Base-by-base conservation (phyloP, 1,284 basidiomycete species). In the Ganoderma leucocontextum region DNA sequence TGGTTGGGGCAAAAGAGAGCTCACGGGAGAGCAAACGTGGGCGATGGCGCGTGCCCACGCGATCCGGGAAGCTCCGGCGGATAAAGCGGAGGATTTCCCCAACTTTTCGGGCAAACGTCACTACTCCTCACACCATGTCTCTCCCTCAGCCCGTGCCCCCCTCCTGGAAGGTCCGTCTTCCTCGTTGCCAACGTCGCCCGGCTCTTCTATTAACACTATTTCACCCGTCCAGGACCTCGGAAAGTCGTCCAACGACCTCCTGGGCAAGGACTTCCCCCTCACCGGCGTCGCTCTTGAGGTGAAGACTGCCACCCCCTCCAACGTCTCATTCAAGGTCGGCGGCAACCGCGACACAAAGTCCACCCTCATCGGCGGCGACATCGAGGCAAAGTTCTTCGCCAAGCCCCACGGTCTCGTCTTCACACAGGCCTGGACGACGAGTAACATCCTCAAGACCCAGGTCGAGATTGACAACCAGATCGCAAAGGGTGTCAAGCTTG, bases 401-500 rank as follows among this genome's bases (percentile, higher is more conserved):
- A 89, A 89, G 86, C 90, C 91, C 84, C 94, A 96, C 81, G 96
- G 96, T 74, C 86, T 98, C 78, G 91, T 91, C 79, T 86, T 97
- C 85, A 97, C 96, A 77, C 91, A 96, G 84, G 90, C 93, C 69
- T 99, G 98, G 98, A 96, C 95, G 69, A 98, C 97, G 78, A 81
- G 90, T 81, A 98, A 98, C 86, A 83, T 93, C 79, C 92, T 99
- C 84, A 92, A 92, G 83, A 94, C 93, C 77, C 91, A 95, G 83
- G 84, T 99, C 74, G 98, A 99, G 89, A 87, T 99, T 79, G 97
- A 99, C 84, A 97, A 98, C 89, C 93, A 97, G 85, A 91, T 99
- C 79, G 96, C 97, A 77, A 95, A 97, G 85, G 97, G 96, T 75
- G 90, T 99, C 84, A 99, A 99, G 88, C 87, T 99, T 78, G 97